Conservation (phyloP, 768 basidiomycete species). For the Amanita phalloides region DNA sequence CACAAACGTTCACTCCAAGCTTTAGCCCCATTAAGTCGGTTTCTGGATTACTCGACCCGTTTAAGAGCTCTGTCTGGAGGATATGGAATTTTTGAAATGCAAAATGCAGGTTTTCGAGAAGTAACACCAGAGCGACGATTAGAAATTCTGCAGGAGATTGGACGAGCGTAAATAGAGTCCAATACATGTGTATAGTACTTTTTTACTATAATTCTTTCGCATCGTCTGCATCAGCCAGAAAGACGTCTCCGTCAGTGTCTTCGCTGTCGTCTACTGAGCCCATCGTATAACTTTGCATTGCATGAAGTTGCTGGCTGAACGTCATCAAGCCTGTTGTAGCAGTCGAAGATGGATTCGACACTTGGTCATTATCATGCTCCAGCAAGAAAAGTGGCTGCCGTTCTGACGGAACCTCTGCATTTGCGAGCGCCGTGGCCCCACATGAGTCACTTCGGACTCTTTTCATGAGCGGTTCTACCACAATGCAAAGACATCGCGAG, state of each 20-base stretch:
- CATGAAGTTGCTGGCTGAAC: constrained; percentile 64
- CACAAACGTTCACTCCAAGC: constrained; percentile 62
- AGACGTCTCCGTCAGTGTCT: constrained; percentile 59
- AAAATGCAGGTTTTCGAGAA: constrained; percentile 61
- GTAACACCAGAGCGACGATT: constrained; percentile 51
- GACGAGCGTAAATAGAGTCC: constrained; percentile 40
- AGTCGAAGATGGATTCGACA: constrained; percentile 18
- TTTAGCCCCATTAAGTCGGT: constrained; percentile 66
- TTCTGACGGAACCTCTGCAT: not conserved
- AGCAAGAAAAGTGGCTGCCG: constrained; percentile 67
- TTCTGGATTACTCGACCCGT: constrained; percentile 73
- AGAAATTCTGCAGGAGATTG: constrained; percentile 74
- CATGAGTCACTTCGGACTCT: constrained; percentile 23
- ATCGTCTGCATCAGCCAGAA: constrained; percentile 83
- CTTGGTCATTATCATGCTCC: constrained; percentile 32
- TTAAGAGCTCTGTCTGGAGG: constrained; percentile 77
- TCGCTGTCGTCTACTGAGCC: constrained; percentile 57
- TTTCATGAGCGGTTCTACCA: constrained; percentile 74
- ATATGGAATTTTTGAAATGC: constrained; percentile 73
- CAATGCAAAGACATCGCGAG: constrained; percentile 67
- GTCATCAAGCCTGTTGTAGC: constrained; percentile 45
- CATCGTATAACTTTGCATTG: constrained; percentile 43
- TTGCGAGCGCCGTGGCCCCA: constrained; percentile 9
- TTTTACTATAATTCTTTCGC: constrained; percentile 39
- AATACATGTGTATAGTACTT: constrained; percentile 6